phyloP scores from a whole-genome alignment of 2,329 filamentous ascomycete genomes.

The Sclerotinia glacialis region DNA sequence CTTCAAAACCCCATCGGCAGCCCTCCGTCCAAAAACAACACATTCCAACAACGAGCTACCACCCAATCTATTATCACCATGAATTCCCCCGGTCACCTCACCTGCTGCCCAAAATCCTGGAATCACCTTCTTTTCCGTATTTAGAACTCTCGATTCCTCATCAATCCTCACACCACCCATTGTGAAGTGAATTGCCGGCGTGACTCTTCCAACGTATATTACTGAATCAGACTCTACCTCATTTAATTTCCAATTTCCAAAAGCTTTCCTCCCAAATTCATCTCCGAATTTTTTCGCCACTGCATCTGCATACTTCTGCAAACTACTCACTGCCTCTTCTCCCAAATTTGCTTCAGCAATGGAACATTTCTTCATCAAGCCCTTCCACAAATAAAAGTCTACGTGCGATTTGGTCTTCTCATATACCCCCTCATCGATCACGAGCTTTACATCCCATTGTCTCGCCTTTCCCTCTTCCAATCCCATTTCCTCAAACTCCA shows the following conservation, averaged over 20 bases:
- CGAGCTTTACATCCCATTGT: conserved; percentile 58
- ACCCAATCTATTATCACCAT: conserved; percentile 60
- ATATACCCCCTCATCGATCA: conserved; percentile 58
- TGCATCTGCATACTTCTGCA: conserved; percentile 50
- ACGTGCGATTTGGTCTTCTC: conserved; percentile 53
- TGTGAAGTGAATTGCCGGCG: conserved; percentile 63
- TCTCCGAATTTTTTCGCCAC: conserved; percentile 45
- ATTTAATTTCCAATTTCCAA: conserved; percentile 56
- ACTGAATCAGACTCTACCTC: conserved; percentile 50
- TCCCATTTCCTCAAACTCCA: conserved; percentile 37
- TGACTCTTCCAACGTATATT: conserved; percentile 58
- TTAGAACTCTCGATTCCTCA: conserved; percentile 51
- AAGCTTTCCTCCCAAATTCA: conserved; percentile 48
- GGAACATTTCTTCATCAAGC: conserved; percentile 55
- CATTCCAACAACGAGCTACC: conserved; percentile 62
- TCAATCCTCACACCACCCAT: conserved; percentile 64
- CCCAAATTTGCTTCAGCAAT: conserved; percentile 47
- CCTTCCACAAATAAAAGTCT: conserved; percentile 63
- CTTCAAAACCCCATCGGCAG: conserved; percentile 42
- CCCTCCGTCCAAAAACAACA: conserved; percentile 60
- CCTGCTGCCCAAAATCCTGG: conserved; percentile 60
- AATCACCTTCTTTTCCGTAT: conserved; percentile 45
- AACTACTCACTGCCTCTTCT: conserved; percentile 42
- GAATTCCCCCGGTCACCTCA: conserved; percentile 62
- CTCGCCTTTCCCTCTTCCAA: conserved; percentile 37